Evolutionary conservation across 2,329 filamentous ascomycete species (phyloP).

Genomic region (Fusarium bactridioides): DNA sequence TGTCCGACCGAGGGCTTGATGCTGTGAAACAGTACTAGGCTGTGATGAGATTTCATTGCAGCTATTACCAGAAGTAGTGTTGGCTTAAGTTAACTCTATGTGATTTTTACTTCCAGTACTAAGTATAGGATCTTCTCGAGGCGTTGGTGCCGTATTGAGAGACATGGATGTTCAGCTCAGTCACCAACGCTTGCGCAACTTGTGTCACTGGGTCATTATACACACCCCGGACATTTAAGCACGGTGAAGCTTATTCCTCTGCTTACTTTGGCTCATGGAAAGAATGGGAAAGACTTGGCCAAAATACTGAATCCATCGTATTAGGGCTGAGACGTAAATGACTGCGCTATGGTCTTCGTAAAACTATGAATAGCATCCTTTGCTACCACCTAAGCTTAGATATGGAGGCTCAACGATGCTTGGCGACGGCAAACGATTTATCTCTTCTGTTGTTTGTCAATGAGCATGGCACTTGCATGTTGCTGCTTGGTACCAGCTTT

Average conservation of each 20-base stretch:
- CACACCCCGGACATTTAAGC: not conserved
- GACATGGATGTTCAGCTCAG: slow-evolving; percentile 2
- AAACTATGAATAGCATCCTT: not conserved
- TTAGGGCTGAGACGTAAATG: not conserved
- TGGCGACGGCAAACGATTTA: not conserved
- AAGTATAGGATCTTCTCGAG: not conserved
- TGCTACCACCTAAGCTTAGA: not conserved
- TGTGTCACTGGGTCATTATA: not conserved
- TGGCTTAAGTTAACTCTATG: not conserved
- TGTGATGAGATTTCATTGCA: not conserved
- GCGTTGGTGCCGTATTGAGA: not conserved
- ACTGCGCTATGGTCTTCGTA: not conserved
- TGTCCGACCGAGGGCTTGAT: slow-evolving; percentile 2
- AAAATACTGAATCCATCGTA: not conserved
- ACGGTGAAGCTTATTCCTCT: not conserved
- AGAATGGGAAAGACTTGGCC: not conserved
- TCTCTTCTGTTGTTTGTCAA: not conserved
- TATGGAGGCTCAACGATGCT: not conserved
- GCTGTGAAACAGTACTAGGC: not conserved
- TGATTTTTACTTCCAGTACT: not conserved
- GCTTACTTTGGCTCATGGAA: not conserved
- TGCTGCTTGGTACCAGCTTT: not conserved
- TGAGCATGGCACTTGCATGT: not conserved
- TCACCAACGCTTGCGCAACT: not conserved
- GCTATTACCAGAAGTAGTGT: not conserved